Conservation (phyloP, 768 basidiomycete genomes). For the Termitomyces sp. region DNA sequence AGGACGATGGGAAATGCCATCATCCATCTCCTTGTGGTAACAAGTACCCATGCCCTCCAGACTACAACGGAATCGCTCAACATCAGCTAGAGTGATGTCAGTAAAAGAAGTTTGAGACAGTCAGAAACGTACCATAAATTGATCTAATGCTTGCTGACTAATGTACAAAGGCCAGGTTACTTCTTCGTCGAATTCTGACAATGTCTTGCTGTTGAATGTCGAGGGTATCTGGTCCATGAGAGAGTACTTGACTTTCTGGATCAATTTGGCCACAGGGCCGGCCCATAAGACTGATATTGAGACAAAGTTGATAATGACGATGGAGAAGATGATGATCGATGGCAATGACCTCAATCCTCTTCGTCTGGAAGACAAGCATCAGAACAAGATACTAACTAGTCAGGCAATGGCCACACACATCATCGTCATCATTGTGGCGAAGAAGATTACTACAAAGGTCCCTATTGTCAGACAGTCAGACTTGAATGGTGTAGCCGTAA, state of each 20-base stretch:
- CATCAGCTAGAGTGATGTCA: neutral
- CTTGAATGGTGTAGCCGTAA: no score
- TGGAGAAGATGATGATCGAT: neutral
- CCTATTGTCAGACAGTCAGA: neutral
- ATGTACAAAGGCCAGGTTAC: neutral
- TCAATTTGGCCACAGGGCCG: no score
- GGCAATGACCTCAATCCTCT: neutral
- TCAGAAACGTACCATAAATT: neutral
- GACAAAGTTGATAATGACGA: neutral
- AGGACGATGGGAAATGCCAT: neutral
- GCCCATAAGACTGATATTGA: neutral
- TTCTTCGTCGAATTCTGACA: neutral
- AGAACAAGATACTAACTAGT: no score
- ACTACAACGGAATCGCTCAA: neutral
- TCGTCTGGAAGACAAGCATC: neutral
- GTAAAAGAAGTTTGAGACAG: no score
- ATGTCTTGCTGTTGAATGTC: neutral
- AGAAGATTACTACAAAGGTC: neutral
- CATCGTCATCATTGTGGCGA: neutral
- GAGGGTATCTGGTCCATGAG: neutral
- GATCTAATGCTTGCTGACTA: neutral
- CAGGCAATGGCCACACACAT: neutral
- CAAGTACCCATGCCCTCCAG: neutral
- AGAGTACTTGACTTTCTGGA: neutral
- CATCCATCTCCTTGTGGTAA: neutral